These are phyloP conservation scores for Podospora conica DNA, from an alignment of 495 filamentous ascomycete species.

Conservation along the genomic window DNA sequence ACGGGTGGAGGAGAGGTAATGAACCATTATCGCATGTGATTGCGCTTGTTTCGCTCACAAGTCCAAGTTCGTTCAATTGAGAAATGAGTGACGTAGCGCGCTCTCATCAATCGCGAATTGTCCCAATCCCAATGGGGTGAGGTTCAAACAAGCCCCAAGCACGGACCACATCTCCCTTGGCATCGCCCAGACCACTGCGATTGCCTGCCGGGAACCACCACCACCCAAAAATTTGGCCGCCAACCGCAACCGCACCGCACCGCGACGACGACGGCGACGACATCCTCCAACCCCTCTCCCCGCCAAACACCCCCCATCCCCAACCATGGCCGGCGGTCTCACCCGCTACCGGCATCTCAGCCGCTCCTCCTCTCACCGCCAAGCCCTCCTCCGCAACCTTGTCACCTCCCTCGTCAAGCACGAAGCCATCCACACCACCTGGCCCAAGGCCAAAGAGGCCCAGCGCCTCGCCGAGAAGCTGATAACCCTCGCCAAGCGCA, in stretches of 20 bases:
- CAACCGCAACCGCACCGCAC: not conserved
- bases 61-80: too few relatives aligned
- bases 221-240: not conserved
- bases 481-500: conserved; percentile 86
- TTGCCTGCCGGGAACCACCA: not conserved
- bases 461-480: conserved; percentile 89
- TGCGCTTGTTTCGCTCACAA: not conserved
- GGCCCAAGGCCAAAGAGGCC: conserved; percentile 93
- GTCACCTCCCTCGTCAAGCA: conserved; percentile 91
- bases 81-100: not conserved
- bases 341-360: conserved; percentile 81
- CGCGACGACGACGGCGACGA: not conserved
- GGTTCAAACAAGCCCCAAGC: not conserved
- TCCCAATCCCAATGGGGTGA: too few relatives aligned
- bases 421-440: conserved; percentile 91
- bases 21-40: not conserved
- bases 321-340: conserved; percentile 72
- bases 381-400: conserved; percentile 91
- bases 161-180: not conserved
- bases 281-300: not conserved
- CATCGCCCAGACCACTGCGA: not conserved
- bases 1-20: not conserved
- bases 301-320: not conserved
- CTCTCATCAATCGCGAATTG: too few relatives aligned
- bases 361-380: conserved; percentile 76